These are phyloP conservation scores for Pseudocercospora crystallina DNA, from an alignment of 2,329 filamentous ascomycete species.

Conservation along the genomic window DNA sequence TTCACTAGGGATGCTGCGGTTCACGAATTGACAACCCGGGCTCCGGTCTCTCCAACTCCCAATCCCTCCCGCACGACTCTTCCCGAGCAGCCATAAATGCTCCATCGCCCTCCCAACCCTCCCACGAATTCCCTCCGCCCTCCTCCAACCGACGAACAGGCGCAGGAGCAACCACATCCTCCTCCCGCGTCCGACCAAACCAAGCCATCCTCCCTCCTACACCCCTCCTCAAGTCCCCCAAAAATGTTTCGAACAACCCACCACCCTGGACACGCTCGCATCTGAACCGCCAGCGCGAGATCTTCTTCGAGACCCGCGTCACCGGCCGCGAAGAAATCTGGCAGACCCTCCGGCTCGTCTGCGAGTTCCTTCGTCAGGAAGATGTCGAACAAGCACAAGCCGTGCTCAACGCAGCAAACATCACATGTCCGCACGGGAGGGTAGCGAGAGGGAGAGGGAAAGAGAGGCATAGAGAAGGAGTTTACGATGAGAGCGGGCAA, in stretches of 20 bases:
- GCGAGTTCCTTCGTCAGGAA: conserved; percentile 64
- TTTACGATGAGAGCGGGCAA: conserved; percentile 46
- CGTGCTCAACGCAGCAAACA: conserved; percentile 73
- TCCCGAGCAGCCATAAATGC: conserved; percentile 8
- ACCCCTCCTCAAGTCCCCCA: conserved; percentile 22
- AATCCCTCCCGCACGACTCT: conserved; percentile 7
- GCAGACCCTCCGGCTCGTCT: conserved; percentile 68
- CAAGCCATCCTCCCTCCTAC: conserved; percentile 27
- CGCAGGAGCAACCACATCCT: too few relatives aligned
- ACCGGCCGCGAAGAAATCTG: conserved; percentile 76
- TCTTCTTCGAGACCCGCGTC: conserved; percentile 89
- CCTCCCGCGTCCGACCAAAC: conserved; percentile 25
- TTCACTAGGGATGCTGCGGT: too few relatives aligned
- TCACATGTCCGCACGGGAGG: conserved; percentile 45
- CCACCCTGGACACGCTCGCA: conserved; percentile 66
- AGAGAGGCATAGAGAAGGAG: conserved; percentile 26
- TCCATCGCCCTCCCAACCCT: background rate
- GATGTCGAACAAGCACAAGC: conserved; percentile 63
- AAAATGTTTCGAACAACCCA: conserved; percentile 21
- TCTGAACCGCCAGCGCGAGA: conserved; percentile 69
- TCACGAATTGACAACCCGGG: too few relatives aligned
- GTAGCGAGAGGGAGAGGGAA: conserved; percentile 26
- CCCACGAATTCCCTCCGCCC: too few relatives aligned
- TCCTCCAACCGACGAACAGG: too few relatives aligned
- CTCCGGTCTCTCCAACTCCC: too few relatives aligned